These are phyloP conservation scores for Diaporthe eres DNA, from an alignment of 2,329 filamentous ascomycete species.

Conservation along the genomic window DNA sequence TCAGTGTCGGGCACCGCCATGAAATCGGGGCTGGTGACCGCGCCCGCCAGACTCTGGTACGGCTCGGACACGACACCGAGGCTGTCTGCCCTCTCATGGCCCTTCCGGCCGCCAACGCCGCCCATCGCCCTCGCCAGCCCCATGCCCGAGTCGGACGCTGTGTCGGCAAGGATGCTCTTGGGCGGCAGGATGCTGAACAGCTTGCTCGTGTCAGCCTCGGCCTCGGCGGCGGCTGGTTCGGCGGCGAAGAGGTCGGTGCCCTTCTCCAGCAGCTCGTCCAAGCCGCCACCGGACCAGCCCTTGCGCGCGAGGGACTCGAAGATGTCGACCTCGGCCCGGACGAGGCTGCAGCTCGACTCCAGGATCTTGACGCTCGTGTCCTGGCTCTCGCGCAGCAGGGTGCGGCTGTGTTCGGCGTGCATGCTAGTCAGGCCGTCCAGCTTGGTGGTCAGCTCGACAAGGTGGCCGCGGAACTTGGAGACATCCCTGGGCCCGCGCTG, in stretches of 20 bases:
- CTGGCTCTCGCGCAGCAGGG: constrained; percentile 73
- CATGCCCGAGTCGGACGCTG: constrained; percentile 55
- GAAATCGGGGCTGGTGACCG: constrained; percentile 53
- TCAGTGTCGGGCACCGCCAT: constrained; percentile 56
- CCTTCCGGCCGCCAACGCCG: constrained; percentile 41
- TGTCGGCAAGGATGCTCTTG: constrained; percentile 73
- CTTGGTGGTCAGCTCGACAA: constrained; percentile 73
- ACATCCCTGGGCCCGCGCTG: constrained; percentile 73
- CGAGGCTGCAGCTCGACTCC: constrained; percentile 75
- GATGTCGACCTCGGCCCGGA: constrained; percentile 78
- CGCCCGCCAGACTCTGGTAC: constrained; percentile 71
- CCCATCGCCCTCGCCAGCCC: constrained; percentile 19
- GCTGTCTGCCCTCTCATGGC: constrained; percentile 67
- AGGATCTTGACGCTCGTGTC: constrained; percentile 74
- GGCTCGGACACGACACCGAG: constrained; percentile 65
- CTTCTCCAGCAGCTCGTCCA: constrained; percentile 76
- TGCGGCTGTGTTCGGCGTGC: constrained; percentile 72
- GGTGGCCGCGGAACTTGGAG: constrained; percentile 72
- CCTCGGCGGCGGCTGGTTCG: constrained; percentile 50
- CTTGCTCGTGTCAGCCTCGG: constrained; percentile 58
- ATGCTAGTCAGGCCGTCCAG: constrained; percentile 74
- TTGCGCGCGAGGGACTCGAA: constrained; percentile 77
- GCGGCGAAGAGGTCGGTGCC: constrained; percentile 71
- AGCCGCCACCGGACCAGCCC: constrained; percentile 76
- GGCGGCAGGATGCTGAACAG: constrained; percentile 76